Base-by-base conservation (phyloP, 2,329 filamentous ascomycete species). In the Colletotrichum eleusines region DNA sequence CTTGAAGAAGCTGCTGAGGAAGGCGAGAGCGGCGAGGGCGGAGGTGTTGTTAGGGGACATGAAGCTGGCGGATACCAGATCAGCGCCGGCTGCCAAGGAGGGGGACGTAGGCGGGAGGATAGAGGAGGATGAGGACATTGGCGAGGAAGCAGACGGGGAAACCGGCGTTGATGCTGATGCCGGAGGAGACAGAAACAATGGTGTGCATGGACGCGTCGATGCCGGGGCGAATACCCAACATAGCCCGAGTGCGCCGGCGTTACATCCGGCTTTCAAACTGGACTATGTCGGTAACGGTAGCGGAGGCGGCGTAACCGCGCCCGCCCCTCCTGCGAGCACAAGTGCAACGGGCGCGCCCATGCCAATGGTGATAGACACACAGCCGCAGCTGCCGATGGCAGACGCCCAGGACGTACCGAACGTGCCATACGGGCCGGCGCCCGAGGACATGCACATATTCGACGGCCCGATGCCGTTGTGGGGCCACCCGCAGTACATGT, bases 1-100 rank as follows among this genome's bases (percentile, higher is more conserved):
- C 1, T 83, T 89, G 35, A 84, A 83, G 74, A 88, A 87, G 75
- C 77, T 89, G 5, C 79, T 86, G 71, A 84, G 82, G 71, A 86
- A 85, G 75, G 87, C 87, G 0, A 82, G 78, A 74, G 80, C 79
- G 4, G 83, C 80, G 9, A 77, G 82, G 50, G 74, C 76, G 4
- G 77, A 78, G 63, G 77, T 78, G 5, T 68, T 78, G 50, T 66
- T 80, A 74, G 75, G 73, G 8, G 73, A 71, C 28, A 57, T 80
- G 66, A 71, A 69, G 26, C 67, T 80, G 33, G 38, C 38, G 11
- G 51, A 42, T 2, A 23, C 3, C 33, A 26, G 2, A 8, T 12
- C 51, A 26, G 33, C 33, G 16, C 20, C 26, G 11, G n/a, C 33
- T 51, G 51, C 28, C 20, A 46, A n/a, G 16, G 31, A 20, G 26